Base-by-base conservation (phyloP, 2,329 filamentous ascomycete genomes). In the Lecanicillium sp. region DNA sequence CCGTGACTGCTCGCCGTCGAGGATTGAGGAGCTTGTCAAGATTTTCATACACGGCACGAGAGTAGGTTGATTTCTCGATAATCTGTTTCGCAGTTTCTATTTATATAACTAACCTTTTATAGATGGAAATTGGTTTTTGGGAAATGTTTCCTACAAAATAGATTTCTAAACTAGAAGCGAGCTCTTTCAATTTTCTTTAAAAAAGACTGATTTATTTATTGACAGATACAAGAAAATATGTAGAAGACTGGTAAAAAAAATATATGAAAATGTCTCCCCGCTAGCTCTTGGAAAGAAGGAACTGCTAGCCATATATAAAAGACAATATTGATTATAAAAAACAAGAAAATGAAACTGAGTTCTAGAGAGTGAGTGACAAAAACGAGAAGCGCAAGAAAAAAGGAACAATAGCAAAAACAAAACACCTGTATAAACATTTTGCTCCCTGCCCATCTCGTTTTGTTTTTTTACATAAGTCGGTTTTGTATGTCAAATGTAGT, bases 1-100 rank as follows among this genome's bases (percentile, higher is more conserved):
- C 14, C 69, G 76, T n/a, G 69, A 81, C 41, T 86, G 91, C 56
- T 90, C 87, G 2, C 81, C 85, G 0, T 73, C 72, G 30, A 75
- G 89, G 36, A 78, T 96, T 50, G 89, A 95, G 57, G 86, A 95
- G 61, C 69, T 97, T 42, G 81, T 91, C 38, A 74, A 79, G 54
- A 88, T 96, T 43, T 96, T 96, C 60, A 80, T 90, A 39, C 85
- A 90, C 56, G 88, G 86, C n/a, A 94, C 89, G 14, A 86, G 84
- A 72, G 86, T 88, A 64, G 67, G 76, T 61, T 40, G 26, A 3
- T 26, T 26, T 14, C 14, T 24, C n/a, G 14, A n/a, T 24, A n/a
- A n/a, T 6, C 17, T 14, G 15, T 12, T 12, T 38, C 37, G 12
- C 37, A 3, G 15, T 26, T 12, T 43, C 6, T 29, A 23, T 24